Base-by-base conservation (phyloP, 495 filamentous ascomycete genomes). In the Xylona heveae region DNA sequence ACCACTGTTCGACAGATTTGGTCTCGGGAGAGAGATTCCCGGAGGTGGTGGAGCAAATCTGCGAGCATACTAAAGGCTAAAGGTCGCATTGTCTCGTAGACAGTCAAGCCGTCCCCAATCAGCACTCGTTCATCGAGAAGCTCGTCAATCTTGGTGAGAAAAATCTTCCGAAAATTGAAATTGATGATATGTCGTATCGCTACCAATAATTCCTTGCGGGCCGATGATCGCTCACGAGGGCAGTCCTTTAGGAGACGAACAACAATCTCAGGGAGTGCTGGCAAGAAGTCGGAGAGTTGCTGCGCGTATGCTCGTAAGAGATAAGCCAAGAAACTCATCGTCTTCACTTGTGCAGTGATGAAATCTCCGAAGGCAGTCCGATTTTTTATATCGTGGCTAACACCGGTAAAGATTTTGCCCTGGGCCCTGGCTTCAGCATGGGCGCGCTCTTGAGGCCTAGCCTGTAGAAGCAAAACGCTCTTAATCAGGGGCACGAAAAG, bases 181-280 rank as follows among this genome's bases (percentile, higher is more conserved):
- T 99, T 99, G 53, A 95, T 94, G 42, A 94, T 95, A 45, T 99
- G 90, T 9, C 90, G 68, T 37, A 95, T 95, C 0, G 88, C 90
- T 18, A 99, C 90, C 12, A 99, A 53, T 12, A 99, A 60, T 52
- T 99, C 90, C 52, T 95, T 99, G 18, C 90, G 62, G 3, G 88
- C 81, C 12, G 76, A 74, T 0, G 85, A 94, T 42, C 91, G 85
- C 50, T 94, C 85, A 28, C 83, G 61, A 0, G 90, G 90, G 34
- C 85, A 94, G 42, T 99, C 90, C 42, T 90, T 78, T 30, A 99
- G 55, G 30, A 99, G 56, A 4, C 90, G 71, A 12, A 99, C 82
- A 0, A 93, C 81, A 21, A 95, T 88, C 19, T 78, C 74, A 2
- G 90, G 90, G 8, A 99, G 59, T 1, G 69, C 74, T 0, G 76